Evolutionary conservation across 2,329 filamentous ascomycete genomes (phyloP).

Genomic region (Blastomyces parvus): DNA sequence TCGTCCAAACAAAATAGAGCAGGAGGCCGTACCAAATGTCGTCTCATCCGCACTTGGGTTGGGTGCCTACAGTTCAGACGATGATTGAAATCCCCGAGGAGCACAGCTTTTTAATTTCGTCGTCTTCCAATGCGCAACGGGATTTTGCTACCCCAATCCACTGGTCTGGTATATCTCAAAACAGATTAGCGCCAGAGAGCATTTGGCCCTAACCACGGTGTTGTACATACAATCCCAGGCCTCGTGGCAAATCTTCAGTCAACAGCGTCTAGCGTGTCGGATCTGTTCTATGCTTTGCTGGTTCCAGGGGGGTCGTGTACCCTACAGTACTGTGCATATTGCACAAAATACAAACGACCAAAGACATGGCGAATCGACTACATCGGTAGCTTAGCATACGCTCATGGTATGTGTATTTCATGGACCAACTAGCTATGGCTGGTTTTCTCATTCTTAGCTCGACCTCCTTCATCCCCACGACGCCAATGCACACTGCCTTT

Average conservation of each 20-base stretch:
- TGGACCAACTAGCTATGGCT: not conserved
- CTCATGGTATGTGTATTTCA: not conserved
- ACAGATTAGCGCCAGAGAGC: not conserved
- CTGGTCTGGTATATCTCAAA: not conserved
- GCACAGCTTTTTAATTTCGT: not conserved
- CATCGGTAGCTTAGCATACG: not conserved
- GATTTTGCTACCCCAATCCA: not conserved
- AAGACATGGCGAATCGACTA: not conserved
- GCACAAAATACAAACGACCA: not conserved
- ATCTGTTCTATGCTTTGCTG: not conserved
- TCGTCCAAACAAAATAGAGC: conserved; percentile 10
- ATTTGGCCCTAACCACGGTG: not conserved
- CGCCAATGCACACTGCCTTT: not conserved
- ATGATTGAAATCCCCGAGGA: conserved; percentile 23
- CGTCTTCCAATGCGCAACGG: not conserved
- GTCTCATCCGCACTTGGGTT: conserved; percentile 26
- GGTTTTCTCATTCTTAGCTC: not conserved
- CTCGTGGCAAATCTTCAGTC: not conserved
- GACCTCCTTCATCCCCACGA: not conserved
- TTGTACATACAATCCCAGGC: not conserved
- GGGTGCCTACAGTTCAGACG: conserved; percentile 34
- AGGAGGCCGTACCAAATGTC: conserved; percentile 14
- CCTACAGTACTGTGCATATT: not conserved
- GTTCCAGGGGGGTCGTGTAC: not conserved
- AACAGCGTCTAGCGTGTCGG: not conserved